These are phyloP conservation scores for Urochloa ruziziensis DNA, from an alignment of 176 grass and related monocot genomes.

Conservation along the genomic window DNA sequence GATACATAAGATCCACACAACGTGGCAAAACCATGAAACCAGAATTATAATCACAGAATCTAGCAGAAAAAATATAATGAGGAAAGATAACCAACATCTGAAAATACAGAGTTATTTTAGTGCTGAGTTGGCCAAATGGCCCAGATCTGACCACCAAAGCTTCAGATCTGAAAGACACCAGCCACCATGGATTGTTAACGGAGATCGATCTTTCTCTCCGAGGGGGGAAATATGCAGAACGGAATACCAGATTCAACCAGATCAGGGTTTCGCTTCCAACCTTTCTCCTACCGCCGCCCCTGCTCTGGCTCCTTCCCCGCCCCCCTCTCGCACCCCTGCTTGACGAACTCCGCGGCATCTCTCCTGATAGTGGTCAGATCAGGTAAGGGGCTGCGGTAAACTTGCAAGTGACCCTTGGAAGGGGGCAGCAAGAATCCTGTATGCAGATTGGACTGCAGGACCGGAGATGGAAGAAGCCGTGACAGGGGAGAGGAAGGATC, in stretches of 20 bases:
- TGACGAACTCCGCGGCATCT: slow-evolving; percentile 8
- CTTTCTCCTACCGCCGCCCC: background rate
- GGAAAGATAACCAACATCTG: background rate
- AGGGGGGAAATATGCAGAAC: background rate
- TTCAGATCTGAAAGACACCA: background rate
- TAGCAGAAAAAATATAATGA: background rate
- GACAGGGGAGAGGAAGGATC: background rate
- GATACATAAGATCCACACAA: background rate
- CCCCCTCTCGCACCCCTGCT: slow-evolving; percentile 15
- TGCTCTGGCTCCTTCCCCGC: background rate
- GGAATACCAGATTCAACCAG: background rate
- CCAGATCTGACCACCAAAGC: background rate
- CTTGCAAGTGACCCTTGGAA: background rate
- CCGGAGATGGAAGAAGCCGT: background rate
- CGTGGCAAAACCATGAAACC: background rate
- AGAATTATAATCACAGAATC: slow-evolving; percentile 6
- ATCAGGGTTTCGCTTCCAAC: background rate
- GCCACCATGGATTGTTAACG: background rate
- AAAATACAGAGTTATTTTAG: background rate
- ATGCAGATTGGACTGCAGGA: background rate
- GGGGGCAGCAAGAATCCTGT: background rate
- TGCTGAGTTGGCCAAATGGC: background rate
- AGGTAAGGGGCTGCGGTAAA: background rate
- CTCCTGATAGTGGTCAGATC: background rate
- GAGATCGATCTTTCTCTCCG: background rate